Evolutionary conservation across 257 asterid species (phyloP).

Genomic region (Fraxinus pennsylvanica): DNA sequence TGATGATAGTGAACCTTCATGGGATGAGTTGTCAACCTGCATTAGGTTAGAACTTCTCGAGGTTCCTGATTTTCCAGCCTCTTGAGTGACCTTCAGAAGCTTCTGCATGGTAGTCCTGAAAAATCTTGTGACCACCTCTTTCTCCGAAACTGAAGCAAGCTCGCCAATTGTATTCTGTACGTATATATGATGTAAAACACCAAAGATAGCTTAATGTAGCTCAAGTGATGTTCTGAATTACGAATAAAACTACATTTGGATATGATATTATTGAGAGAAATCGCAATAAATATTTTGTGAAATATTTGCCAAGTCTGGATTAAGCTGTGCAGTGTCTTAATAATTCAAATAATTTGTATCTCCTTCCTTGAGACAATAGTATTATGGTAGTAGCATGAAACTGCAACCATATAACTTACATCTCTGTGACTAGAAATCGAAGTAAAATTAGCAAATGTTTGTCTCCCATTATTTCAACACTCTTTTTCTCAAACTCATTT

Average conservation of each 20-base stretch:
- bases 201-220: neutral
- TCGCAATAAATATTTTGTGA: neutral
- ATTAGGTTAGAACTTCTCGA: constrained; percentile 48
- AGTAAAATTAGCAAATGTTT: neutral
- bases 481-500: no score
- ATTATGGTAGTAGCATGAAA: neutral
- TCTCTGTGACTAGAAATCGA: neutral
- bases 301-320: neutral
- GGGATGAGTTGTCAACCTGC: constrained; percentile 64
- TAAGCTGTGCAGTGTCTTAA: neutral
- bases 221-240: neutral
- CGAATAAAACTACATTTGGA: neutral
- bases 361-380: neutral
- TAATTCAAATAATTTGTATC: neutral
- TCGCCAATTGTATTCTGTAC: constrained; percentile 72
- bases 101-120: constrained; percentile 61
- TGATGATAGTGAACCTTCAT: constrained; percentile 43
- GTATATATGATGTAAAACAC: constrained; percentile 20
- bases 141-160: constrained; percentile 76
- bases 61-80: constrained; percentile 46
- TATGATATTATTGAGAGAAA: neutral
- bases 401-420: neutral
- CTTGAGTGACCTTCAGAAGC: constrained; percentile 61
- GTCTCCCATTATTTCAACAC: no score
- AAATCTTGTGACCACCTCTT: constrained; percentile 49